phyloP scores from a whole-genome alignment of 2,329 filamentous ascomycete genomes.

The Lecanosticta acicola region DNA sequence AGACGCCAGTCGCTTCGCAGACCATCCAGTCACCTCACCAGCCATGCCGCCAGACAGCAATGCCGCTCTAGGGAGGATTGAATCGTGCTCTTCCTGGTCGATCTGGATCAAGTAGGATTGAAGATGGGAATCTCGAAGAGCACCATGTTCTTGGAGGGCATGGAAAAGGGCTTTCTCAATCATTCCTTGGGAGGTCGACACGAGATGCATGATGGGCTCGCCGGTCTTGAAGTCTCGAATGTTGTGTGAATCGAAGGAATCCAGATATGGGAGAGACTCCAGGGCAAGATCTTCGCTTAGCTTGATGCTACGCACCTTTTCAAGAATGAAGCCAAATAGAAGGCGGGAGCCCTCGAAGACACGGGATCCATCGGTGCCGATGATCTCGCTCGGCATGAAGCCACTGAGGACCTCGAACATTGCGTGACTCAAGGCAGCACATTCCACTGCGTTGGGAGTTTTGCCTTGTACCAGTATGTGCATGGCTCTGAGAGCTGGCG shows the following conservation, averaged over 20 bases:
- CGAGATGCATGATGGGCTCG: slow-evolving; percentile 25
- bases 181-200: slow-evolving; percentile 27
- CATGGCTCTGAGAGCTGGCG: slow-evolving; percentile 32
- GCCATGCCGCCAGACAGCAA: slow-evolving; percentile 22
- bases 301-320: slow-evolving; percentile 27
- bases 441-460: slow-evolving; percentile 26
- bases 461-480: slow-evolving; percentile 32
- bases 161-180: slow-evolving; percentile 28
- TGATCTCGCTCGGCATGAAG: slow-evolving; percentile 28
- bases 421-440: slow-evolving; percentile 31
- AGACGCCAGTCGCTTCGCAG: slow-evolving; percentile 11
- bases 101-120: slow-evolving; percentile 10
- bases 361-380: slow-evolving; percentile 22
- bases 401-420: slow-evolving; percentile 28
- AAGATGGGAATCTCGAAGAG: slow-evolving; percentile 16
- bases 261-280: slow-evolving; percentile 21
- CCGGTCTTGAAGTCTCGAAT: slow-evolving; percentile 28
- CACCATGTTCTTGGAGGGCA: slow-evolving; percentile 22
- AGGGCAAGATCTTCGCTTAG: slow-evolving; percentile 5
- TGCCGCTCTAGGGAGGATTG: slow-evolving; percentile 8
- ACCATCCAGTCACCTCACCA: slow-evolving; percentile 22
- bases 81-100: slow-evolving; percentile 5
- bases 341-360: slow-evolving; percentile 34
- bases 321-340: slow-evolving; percentile 34
- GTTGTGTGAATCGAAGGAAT: slow-evolving; percentile 26